A percentile compares a stretch with the other conserved stretches of the same genome.
Conservation (phyloP, 345 rosid species). For the Rubroshorea leprosula region DNA sequence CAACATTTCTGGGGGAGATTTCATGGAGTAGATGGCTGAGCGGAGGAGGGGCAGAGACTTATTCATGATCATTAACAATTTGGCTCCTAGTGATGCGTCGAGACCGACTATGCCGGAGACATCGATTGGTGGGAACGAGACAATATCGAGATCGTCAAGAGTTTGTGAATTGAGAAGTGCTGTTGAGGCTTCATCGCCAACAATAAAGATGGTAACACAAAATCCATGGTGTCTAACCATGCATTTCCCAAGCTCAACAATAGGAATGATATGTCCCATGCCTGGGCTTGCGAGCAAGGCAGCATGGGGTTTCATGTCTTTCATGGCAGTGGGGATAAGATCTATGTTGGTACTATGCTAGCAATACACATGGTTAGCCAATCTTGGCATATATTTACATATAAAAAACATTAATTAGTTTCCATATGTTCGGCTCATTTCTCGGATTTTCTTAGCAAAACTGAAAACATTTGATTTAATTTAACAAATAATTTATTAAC, state of each 20-base stretch:
- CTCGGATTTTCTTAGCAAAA: too few species aligned
- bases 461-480: too few species aligned
- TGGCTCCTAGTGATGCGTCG: slow-evolving; percentile 21
- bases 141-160: slow-evolving; percentile 18
- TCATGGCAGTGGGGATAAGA: not conserved
- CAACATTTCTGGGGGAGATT: not conserved
- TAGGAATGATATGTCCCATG: slow-evolving; percentile 54
- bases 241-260: slow-evolving; percentile 48
- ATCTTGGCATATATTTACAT: not conserved
- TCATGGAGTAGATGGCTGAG: slow-evolving; percentile 17
- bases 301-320: slow-evolving; percentile 26
- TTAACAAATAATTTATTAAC: too few species aligned
- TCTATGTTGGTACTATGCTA: too few species aligned
- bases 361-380: not conserved
- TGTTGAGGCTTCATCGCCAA: slow-evolving; percentile 17
- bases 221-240: slow-evolving; percentile 28
- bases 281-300: slow-evolving; percentile 53
- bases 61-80: slow-evolving; percentile 26
- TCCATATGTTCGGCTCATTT: too few species aligned
- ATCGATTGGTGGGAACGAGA: slow-evolving; percentile 30
- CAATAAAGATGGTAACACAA: slow-evolving; percentile 37
- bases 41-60: not conserved
- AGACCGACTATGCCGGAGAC: slow-evolving; percentile 26
- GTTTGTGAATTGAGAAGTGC: slow-evolving; percentile 20
- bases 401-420: too few species aligned